Evolutionary conservation across 2,329 filamentous ascomycete genomes (phyloP).

Genomic region (Pseudogymnoascus sp.): DNA sequence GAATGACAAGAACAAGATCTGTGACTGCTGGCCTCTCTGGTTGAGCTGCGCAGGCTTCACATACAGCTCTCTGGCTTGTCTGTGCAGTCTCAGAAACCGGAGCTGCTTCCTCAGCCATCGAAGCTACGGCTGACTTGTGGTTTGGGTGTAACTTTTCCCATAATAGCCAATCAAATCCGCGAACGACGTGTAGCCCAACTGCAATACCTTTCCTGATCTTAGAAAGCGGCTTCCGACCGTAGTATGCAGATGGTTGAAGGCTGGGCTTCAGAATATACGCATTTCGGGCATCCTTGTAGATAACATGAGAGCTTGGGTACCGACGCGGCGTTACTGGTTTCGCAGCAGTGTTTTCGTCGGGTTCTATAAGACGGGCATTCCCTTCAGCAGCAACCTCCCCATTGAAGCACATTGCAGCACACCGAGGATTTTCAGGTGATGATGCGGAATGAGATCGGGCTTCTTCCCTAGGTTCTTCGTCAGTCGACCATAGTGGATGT

Average conservation of each 20-base stretch:
- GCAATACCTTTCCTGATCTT: constrained; percentile 72
- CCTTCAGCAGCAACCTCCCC: constrained; percentile 54
- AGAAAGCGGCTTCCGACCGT: constrained; percentile 69
- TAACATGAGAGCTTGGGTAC: constrained; percentile 71
- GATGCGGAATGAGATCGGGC: constrained; percentile 19
- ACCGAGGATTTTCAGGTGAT: constrained; percentile 45
- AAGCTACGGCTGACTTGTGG: constrained; percentile 25
- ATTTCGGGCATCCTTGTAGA: constrained; percentile 69
- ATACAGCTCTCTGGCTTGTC: constrained; percentile 26
- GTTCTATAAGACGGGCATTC: constrained; percentile 27
- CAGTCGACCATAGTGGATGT: constrained; percentile 67
- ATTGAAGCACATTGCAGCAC: constrained; percentile 51
- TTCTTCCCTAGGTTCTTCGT: constrained; percentile 32
- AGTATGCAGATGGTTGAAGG: constrained; percentile 75
- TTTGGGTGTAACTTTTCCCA: constrained; percentile 65
- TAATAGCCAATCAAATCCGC: constrained; percentile 71
- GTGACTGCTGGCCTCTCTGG: constrained; percentile 63
- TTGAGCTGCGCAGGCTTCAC: constrained; percentile 56
- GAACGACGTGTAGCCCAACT: constrained; percentile 79
- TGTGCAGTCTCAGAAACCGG: constrained; percentile 17
- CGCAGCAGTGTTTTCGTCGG: constrained; percentile 14
- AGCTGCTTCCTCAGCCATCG: constrained; percentile 25
- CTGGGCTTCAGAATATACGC: constrained; percentile 85
- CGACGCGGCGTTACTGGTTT: constrained; percentile 33
- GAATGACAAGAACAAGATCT: constrained; percentile 82